Percentiles rank a stretch among this genome's conserved stretches.
phyloP scores from a whole-genome alignment of 768 basidiomycete species.

The Lentinula aciculospora region DNA sequence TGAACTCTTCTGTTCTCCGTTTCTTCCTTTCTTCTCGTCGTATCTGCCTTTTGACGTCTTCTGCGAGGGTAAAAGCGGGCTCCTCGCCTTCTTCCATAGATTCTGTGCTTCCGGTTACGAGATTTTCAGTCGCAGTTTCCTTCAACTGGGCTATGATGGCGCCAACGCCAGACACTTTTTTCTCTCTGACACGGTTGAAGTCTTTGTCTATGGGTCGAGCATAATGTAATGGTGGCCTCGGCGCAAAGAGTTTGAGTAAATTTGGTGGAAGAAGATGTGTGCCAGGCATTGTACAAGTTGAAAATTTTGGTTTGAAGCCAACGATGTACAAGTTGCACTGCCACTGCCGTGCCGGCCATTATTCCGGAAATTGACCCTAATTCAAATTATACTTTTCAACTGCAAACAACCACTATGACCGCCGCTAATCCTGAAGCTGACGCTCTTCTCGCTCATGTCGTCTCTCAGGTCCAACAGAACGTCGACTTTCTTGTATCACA shows the following conservation, averaged over 20 bases:
- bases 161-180: conserved; percentile 76
- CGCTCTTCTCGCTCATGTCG: conserved; percentile 47
- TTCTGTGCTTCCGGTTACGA: conserved; percentile 53
- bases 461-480: conserved; percentile 50
- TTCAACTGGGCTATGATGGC: conserved; percentile 64
- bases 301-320: conserved; percentile 1
- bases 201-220: conserved; percentile 81
- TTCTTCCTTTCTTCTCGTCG: conserved; percentile 75
- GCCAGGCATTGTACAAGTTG: conserved; percentile 40
- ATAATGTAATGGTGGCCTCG: conserved; percentile 87
- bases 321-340: not conserved
- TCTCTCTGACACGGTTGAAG: conserved; percentile 63
- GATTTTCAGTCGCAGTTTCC: conserved; percentile 69
- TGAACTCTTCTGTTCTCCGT: conserved; percentile 69
- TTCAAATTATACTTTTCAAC: conserved; percentile 24
- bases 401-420: not conserved
- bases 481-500: conserved; percentile 49
- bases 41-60: conserved; percentile 77
- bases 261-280: conserved; percentile 93
- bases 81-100: conserved; percentile 84
- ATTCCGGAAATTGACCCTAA: not conserved
- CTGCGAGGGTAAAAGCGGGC: conserved; percentile 72
- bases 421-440: conserved; percentile 15
- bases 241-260: conserved; percentile 93
- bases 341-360: not conserved